Evolutionary conservation across 1,284 basidiomycete genomes (phyloP), one percentile per base, ranked within the genome.

Genomic region (Apiotrichum domesticum): DNA sequence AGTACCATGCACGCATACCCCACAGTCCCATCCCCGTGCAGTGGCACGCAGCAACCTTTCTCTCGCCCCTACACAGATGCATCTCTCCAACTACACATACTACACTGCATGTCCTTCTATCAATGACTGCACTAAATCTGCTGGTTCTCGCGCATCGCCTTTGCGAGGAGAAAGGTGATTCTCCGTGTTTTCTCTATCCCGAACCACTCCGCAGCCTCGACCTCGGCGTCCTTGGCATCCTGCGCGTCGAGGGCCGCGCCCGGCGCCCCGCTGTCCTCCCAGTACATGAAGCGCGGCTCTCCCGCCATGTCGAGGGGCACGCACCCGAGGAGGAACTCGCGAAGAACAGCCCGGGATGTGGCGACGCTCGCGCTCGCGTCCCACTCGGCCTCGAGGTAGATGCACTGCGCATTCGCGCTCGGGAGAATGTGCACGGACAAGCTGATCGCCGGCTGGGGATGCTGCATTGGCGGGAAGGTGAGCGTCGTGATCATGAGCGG

Each of bases 311-410:
- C 59, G 8, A 66, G 69, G 0, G 70, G 66, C 29, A 74, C 42
- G 56, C 72, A 73, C 1, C 68, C 68, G 32, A 55, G 56, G 35
- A 74, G 51, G 52, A 70, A 72, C 52, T 65, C 65, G 34, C 55
- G 48, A 33, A 72, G 51, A 11, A 66, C 47, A 13, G 50, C 42
- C 14, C 40, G 50, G 51, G 6, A 51, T 50, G 29, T 45, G 21
- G 15, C 44, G 10, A 29, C n/a, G 11, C 15, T 5, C 40, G 46
- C 46, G 46, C 47, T 47, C 15, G 56, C 61, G 13, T 55, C 56
- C 55, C 65, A 69, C 51, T 75, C 70, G 1, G 59, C 72, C 61
- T 72, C 68, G 15, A 75, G 63, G 57, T 71, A 66, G 49, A 75
- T 69, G 15, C 63, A 64, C n/a, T 57, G 45, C 13, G 69, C 63